Evolutionary conservation across 2,329 filamentous ascomycete genomes (phyloP).

Genomic region (Colletotrichum tanaceti): DNA sequence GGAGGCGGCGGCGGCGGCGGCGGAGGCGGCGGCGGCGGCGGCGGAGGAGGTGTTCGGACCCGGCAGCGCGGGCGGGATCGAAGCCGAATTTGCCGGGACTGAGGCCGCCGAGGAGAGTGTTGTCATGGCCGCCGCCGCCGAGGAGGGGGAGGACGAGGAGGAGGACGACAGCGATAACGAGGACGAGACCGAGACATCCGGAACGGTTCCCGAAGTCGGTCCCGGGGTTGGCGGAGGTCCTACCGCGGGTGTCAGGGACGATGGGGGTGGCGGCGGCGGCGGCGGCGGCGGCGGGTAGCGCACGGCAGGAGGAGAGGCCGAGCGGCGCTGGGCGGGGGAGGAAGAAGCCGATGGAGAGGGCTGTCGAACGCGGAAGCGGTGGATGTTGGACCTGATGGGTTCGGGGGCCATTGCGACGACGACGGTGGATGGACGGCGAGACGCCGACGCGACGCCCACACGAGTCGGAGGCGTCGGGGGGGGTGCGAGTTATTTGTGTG

Average conservation of each 20-base stretch:
- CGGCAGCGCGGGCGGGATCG: constrained; percentile 17
- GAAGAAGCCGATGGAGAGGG: constrained; percentile 41
- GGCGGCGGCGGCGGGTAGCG: constrained; percentile 6
- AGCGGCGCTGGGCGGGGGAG: constrained; percentile 40
- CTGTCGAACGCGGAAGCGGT: constrained; percentile 46
- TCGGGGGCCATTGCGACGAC: constrained; percentile 39
- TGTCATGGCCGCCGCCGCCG: background rate
- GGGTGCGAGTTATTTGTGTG: too few species aligned
- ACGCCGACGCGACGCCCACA: constrained; percentile 31
- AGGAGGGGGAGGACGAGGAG: background rate
- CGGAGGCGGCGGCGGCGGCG: constrained; percentile 45
- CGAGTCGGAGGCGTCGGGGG: constrained; percentile 17
- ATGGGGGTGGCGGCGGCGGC: background rate
- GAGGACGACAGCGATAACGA: too few species aligned
- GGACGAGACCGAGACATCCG: constrained; percentile 12
- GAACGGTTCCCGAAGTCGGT: background rate
- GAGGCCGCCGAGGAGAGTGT: background rate
- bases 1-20: constrained; percentile 24
- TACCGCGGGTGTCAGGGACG: background rate
- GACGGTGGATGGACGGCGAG: constrained; percentile 26
- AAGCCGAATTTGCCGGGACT: background rate
- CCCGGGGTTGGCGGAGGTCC: constrained; percentile 6
- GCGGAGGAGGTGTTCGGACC: constrained; percentile 7
- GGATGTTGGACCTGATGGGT: constrained; percentile 43
- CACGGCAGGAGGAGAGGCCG: constrained; percentile 40